These are phyloP conservation scores for Ostreobium quekettii DNA, from an alignment of 139 green algal genomes.

Conservation along the genomic window DNA sequence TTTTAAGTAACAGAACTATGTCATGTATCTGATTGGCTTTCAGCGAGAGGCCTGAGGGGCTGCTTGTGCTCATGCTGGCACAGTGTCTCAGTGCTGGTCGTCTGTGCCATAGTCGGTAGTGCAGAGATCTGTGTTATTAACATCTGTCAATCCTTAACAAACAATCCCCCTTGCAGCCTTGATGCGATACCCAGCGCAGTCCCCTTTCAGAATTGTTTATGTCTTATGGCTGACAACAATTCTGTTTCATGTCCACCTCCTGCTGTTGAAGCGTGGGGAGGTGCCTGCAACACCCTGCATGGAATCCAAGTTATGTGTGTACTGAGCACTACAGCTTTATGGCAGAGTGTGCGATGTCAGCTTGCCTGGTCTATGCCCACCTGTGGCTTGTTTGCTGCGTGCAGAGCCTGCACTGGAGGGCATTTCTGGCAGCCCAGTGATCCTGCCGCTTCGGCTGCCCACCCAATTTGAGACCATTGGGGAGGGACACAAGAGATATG, in stretches of 20 bases:
- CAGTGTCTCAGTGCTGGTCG: background rate
- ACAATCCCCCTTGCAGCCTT: too few species aligned
- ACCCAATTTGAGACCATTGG: slow-evolving; percentile 1
- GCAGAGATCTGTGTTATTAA: background rate
- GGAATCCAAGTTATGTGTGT: background rate
- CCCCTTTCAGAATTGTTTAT: too few species aligned
- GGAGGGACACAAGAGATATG: background rate
- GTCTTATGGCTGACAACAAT: slow-evolving; percentile 1
- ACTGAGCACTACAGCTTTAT: background rate
- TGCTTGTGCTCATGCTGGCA: background rate
- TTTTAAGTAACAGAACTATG: too few species aligned
- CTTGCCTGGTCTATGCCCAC: background rate
- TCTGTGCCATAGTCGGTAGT: background rate
- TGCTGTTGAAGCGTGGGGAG: background rate
- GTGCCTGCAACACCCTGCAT: background rate
- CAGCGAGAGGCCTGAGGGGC: background rate
- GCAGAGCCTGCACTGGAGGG: slow-evolving; percentile 6
- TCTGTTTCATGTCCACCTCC: background rate
- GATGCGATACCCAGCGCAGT: too few species aligned
- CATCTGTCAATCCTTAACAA: background rate
- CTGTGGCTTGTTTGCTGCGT: background rate
- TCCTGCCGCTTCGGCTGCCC: background rate
- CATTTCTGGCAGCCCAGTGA: background rate
- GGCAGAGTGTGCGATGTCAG: background rate
- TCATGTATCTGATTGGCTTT: background rate